Percentiles rank a stretch among this genome's conserved stretches.
phyloP scores from a whole-genome alignment of 176 grass and related monocot genomes.

The Cymbopogon citratus region DNA sequence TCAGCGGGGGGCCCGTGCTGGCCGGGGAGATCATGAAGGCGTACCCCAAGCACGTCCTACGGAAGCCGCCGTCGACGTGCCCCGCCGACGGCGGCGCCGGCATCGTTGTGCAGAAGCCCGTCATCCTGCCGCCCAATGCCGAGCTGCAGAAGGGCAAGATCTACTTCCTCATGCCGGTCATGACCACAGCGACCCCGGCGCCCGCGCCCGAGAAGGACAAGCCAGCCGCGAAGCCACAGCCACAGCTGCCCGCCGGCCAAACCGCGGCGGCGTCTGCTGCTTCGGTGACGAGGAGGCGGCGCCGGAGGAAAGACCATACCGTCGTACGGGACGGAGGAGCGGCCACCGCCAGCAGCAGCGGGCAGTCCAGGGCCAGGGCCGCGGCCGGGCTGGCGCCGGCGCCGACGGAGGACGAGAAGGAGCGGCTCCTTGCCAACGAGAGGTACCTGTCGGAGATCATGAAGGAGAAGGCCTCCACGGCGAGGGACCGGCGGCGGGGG shows the following conservation, averaged over 20 bases:
- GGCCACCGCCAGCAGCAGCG: background rate
- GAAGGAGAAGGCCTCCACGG: constrained; percentile 69
- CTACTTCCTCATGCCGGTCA: constrained; percentile 85
- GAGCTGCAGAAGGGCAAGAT: constrained; percentile 94
- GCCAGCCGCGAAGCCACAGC: constrained; percentile 2
- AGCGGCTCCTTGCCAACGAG: constrained; percentile 71
- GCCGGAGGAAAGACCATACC: constrained; percentile 43
- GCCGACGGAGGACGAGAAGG: constrained; percentile 46
- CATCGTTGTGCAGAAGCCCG: constrained; percentile 50
- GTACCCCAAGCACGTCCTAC: constrained; percentile 84
- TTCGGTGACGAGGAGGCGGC: constrained; percentile 40
- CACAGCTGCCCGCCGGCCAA: background rate
- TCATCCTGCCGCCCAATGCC: constrained; percentile 76
- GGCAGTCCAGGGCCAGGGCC: background rate
- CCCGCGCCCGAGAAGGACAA: constrained; percentile 28
- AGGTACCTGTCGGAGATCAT: constrained; percentile 87
- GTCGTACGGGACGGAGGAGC: background rate
- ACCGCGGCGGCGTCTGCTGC: background rate
- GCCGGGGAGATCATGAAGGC: constrained; percentile 91
- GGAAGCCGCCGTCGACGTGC: constrained; percentile 58
- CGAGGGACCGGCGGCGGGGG: constrained; percentile 59
- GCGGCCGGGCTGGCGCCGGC: no score
- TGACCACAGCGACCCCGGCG: background rate
- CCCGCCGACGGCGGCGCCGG: constrained; percentile 32
- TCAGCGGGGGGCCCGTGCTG: constrained; percentile 59